Percentiles rank a stretch among this genome's conserved stretches.
phyloP scores from a whole-genome alignment of 495 filamentous ascomycete species.

The Saxophila tyrrhenica region DNA sequence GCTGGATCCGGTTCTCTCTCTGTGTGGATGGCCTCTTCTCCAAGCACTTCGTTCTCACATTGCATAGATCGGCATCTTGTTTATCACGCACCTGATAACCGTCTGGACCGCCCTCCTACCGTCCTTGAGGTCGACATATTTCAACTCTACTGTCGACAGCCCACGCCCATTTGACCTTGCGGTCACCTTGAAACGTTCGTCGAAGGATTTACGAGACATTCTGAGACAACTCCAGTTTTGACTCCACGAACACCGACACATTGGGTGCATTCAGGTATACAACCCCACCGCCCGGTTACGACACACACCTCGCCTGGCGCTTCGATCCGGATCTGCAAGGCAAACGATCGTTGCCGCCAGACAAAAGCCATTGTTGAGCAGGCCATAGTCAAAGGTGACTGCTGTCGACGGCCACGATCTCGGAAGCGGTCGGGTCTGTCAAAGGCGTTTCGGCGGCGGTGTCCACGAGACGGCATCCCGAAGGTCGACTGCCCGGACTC shows the following conservation, averaged over 20 bases:
- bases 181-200: background rate
- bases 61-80: background rate
- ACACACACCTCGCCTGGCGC: conserved; percentile 2
- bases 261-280: conserved; percentile 4
- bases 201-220: background rate
- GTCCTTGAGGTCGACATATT: background rate
- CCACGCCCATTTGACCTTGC: background rate
- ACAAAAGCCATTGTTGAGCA: background rate
- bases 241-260: conserved; percentile 8
- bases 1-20: conserved; percentile 5
- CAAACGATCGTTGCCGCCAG: background rate
- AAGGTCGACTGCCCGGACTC: background rate
- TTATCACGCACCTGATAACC: conserved; percentile 3
- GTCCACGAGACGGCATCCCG: background rate
- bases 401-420: background rate
- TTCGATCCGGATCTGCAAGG: background rate
- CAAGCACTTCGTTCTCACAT: background rate
- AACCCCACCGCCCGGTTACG: conserved; percentile 11
- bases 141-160: background rate
- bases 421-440: background rate
- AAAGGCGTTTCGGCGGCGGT: background rate
- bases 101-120: background rate
- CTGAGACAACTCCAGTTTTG: conserved; percentile 13
- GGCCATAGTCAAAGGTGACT: background rate
- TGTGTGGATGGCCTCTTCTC: conserved; percentile 5